phyloP scores from a whole-genome alignment of 208 protist genomes.

The Leishmania turanica region DNA sequence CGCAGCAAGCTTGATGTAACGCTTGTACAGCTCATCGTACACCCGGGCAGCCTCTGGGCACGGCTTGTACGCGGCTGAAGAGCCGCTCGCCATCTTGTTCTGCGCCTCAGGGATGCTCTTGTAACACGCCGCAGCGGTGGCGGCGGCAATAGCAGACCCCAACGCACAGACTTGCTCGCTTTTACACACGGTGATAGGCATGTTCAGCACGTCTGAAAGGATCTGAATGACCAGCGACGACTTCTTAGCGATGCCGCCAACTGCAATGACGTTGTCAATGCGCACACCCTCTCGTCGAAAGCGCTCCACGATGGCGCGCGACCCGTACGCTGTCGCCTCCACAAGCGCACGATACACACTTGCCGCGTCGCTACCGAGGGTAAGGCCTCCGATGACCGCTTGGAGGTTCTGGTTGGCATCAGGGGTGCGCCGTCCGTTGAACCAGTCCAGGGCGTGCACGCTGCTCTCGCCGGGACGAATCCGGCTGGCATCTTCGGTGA shows the following conservation, averaged over 20 bases:
- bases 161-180: slow-evolving; percentile 57
- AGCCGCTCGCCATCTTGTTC: slow-evolving; percentile 44
- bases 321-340: slow-evolving; percentile 59
- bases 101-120: slow-evolving; percentile 41
- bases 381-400: slow-evolving; percentile 43
- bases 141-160: slow-evolving; percentile 51
- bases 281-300: slow-evolving; percentile 52
- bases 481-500: slow-evolving; percentile 31
- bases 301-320: slow-evolving; percentile 54
- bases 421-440: slow-evolving; percentile 65
- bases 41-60: slow-evolving; percentile 19
- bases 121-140: slow-evolving; percentile 56
- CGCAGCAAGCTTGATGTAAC: slow-evolving; percentile 36
- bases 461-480: slow-evolving; percentile 27
- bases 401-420: slow-evolving; percentile 60
- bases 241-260: slow-evolving; percentile 61
- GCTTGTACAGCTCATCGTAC: slow-evolving; percentile 43
- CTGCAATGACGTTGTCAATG: slow-evolving; percentile 63
- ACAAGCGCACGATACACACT: slow-evolving; percentile 44
- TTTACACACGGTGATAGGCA: slow-evolving; percentile 57
- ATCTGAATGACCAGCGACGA: slow-evolving; percentile 51
- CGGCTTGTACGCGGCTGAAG: slow-evolving; percentile 38
- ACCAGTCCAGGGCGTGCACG: slow-evolving; percentile 57
- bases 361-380: slow-evolving; percentile 49
- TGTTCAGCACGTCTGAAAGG: slow-evolving; percentile 53